Conservation (phyloP, 1,139 yeast species). For the Ashbya aceris region DNA sequence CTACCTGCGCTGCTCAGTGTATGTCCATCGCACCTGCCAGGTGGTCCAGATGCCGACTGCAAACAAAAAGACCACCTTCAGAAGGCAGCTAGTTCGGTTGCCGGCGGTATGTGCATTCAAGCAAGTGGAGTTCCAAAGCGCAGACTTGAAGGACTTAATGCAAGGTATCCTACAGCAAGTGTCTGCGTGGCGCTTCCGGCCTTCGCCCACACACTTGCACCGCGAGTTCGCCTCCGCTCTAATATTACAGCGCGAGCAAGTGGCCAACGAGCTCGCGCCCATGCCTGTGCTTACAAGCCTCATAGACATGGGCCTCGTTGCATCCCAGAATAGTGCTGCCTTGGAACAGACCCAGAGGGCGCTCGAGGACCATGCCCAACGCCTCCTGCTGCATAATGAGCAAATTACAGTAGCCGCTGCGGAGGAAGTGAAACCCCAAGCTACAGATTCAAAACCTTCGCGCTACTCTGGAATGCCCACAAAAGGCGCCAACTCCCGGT, state of each 20-base stretch:
- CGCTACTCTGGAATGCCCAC: not conserved
- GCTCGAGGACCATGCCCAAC: conserved; percentile 11
- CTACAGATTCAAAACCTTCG: not conserved
- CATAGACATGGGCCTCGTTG: conserved; percentile 12
- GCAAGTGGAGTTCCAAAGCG: conserved; percentile 8
- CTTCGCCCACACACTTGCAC: not conserved
- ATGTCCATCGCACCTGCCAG: conserved; percentile 5
- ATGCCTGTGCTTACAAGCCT: conserved; percentile 13
- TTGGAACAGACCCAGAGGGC: conserved; percentile 14
- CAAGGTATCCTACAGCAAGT: conserved; percentile 8
- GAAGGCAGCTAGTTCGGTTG: conserved; percentile 3
- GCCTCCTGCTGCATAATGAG: conserved; percentile 11
- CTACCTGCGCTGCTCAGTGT: conserved; percentile 12
- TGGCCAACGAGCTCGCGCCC: conserved; percentile 9
- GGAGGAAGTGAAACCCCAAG: not conserved
- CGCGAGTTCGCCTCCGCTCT: not conserved
- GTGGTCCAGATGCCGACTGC: conserved; percentile 1
- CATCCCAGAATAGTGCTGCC: conserved; percentile 11
- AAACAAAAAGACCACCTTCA: conserved; percentile 2
- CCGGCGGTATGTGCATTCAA: conserved; percentile 8
- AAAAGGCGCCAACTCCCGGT: not conserved
- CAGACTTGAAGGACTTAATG: conserved; percentile 9
- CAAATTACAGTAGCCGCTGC: not conserved
- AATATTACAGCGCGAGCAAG: not conserved
- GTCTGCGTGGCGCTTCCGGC: conserved; percentile 10